A percentile compares a stretch with the other conserved stretches of the same genome.
Evolutionary conservation across 2,329 filamentous ascomycete species (phyloP).

Genomic region (Calonectria pteridis): DNA sequence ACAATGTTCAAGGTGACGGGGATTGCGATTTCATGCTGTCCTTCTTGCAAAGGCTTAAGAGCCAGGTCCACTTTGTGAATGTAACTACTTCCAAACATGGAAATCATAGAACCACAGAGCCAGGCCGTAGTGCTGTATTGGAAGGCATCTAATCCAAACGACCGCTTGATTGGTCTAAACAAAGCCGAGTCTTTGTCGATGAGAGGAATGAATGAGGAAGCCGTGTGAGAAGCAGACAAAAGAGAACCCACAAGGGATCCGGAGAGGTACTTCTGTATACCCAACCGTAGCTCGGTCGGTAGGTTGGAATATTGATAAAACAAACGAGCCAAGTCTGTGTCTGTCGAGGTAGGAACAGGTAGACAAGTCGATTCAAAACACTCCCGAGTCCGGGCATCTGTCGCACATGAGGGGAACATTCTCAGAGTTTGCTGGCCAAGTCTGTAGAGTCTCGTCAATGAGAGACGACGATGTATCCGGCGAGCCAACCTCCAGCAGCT

Average conservation of each 20-base stretch:
- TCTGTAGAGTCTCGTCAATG: neutral
- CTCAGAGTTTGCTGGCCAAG: slow-evolving; percentile 15
- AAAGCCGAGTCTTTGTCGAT: neutral
- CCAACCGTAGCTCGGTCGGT: neutral
- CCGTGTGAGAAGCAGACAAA: neutral
- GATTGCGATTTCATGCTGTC: neutral
- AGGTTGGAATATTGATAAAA: neutral
- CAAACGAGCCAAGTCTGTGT: neutral
- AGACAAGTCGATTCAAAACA: neutral
- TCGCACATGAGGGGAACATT: neutral
- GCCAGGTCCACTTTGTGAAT: neutral
- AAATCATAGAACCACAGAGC: neutral
- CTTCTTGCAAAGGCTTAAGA: neutral
- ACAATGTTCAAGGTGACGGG: neutral
- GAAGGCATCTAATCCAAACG: neutral
- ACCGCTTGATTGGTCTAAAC: neutral
- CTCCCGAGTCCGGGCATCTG: neutral
- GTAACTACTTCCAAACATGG: neutral
- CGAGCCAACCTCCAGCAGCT: slow-evolving; percentile 22
- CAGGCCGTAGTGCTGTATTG: neutral
- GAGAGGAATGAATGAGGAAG: neutral
- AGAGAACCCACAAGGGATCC: neutral
- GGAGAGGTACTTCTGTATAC: neutral
- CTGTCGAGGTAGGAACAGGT: neutral
- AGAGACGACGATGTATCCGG: slow-evolving; percentile 7